Base-by-base conservation (phyloP, 441 rosid genomes). In the Gossypium gossypioides region DNA sequence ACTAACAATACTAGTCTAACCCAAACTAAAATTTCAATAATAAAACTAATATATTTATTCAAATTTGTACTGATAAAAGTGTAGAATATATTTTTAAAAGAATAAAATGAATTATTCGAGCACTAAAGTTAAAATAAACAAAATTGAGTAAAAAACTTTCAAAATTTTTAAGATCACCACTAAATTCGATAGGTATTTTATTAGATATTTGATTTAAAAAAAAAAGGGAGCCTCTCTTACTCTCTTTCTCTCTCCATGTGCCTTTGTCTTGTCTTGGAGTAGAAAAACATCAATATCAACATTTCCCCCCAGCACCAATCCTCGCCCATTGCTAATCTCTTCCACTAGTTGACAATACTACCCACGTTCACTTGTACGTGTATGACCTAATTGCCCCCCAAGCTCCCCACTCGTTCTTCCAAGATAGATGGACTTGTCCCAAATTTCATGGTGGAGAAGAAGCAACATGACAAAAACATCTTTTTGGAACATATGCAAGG, bases 401-500 rank as follows among this genome's bases (percentile, higher is more conserved):
- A 44, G 51, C 13, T 44, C 51, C 55, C 55, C 55, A 72, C 76
- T 80, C 44, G 77, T 73, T 74, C 68, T 77, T 75, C 76, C 52
- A 69, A 79, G 58, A 69, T 71, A 22, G 68, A 10, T 40, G 52
- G 29, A 54, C 25, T 42, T 19, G 19, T 64, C 32, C 4, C 67
- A 9, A 3, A 6, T 6, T 60, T 13, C 64, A 27, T 27, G 42
- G 64, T n/a, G 19, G 55, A 50, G 7, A 6, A n/a, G 51, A 16
- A 1, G 56, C n/a, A 51, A 51, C 22, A 16, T 1, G 56, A 78
- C 57, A 71, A 78, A 6, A 44, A 60, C 54, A 42, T 52, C 59
- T 57, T 55, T 74, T 58, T 60, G 76, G 67, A 50, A 19, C 40
- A 55, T 51, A 44, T 25, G 72, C 9, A 69, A 74, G 77, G 79